Evolutionary conservation across 2,329 filamentous ascomycete genomes (phyloP).

Genomic region (Chalaropsis thielavioides): DNA sequence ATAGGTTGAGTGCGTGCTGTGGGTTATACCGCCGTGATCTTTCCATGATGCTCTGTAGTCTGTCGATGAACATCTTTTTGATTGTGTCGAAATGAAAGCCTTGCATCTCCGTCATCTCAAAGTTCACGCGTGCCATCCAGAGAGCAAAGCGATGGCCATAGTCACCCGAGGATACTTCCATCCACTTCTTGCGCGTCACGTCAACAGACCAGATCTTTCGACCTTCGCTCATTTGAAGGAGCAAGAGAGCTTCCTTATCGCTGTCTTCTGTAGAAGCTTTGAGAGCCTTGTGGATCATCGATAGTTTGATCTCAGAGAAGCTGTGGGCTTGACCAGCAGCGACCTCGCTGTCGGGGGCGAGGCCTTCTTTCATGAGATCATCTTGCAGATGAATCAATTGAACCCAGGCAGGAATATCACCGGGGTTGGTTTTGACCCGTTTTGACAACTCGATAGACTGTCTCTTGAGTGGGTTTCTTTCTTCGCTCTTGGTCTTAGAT

Average conservation of each 20-base stretch:
- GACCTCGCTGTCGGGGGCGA: slow-evolving; percentile 29
- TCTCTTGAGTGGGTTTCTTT: slow-evolving; percentile 35
- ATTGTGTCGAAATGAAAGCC: slow-evolving; percentile 55
- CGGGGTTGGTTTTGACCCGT: slow-evolving; percentile 48
- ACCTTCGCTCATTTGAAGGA: slow-evolving; percentile 60
- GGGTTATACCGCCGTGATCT: neutral
- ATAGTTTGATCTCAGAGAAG: slow-evolving; percentile 64
- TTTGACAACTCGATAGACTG: slow-evolving; percentile 48
- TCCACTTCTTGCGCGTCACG: slow-evolving; percentile 50
- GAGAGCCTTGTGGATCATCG: slow-evolving; percentile 66
- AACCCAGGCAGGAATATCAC: slow-evolving; percentile 60
- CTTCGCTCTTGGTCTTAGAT: slow-evolving; percentile 20
- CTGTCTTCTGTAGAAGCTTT: slow-evolving; percentile 33
- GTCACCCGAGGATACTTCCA: slow-evolving; percentile 29
- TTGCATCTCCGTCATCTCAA: slow-evolving; percentile 52
- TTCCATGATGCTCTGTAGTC: slow-evolving; percentile 24
- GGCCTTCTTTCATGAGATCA: slow-evolving; percentile 40
- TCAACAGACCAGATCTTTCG: slow-evolving; percentile 56
- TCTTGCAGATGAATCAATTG: slow-evolving; percentile 69
- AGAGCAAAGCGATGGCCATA: slow-evolving; percentile 37
- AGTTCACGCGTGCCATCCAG: slow-evolving; percentile 62
- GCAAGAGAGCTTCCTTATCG: slow-evolving; percentile 45
- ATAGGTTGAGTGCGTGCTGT: slow-evolving; percentile 1
- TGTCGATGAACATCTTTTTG: slow-evolving; percentile 43
- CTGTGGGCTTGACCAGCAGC: slow-evolving; percentile 50